phyloP scores from a whole-genome alignment of 2,329 filamentous ascomycete species.

The Fonsecaea multimorphosa region DNA sequence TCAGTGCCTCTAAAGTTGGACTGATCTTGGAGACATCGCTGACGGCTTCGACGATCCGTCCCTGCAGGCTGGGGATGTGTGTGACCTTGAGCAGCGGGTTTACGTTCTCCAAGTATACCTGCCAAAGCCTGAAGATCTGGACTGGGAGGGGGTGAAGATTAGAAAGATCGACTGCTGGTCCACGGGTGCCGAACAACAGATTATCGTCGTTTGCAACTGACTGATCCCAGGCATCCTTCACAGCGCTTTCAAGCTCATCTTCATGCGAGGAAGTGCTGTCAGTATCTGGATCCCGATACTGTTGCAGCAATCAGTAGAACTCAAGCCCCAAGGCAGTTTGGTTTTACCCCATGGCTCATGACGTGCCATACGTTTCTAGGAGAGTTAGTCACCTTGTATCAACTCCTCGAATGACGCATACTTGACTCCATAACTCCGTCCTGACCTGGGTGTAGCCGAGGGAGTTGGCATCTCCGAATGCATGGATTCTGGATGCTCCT shows the following conservation, averaged over 20 bases:
- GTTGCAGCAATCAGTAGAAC: constrained; percentile 37
- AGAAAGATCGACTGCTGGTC: constrained; percentile 52
- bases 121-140: constrained; percentile 63
- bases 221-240: constrained; percentile 57
- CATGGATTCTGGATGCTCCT: neutral
- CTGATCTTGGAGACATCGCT: constrained; percentile 61
- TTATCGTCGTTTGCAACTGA: constrained; percentile 52
- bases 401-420: constrained; percentile 36
- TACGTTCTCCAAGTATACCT: constrained; percentile 73
- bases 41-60: constrained; percentile 66
- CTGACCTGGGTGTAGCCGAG: constrained; percentile 39
- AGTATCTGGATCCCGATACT: constrained; percentile 40
- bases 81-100: constrained; percentile 72
- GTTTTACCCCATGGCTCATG: constrained; percentile 52
- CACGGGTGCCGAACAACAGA: constrained; percentile 60
- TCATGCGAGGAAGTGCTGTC: constrained; percentile 45
- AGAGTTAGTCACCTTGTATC: constrained; percentile 37
- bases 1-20: constrained; percentile 67
- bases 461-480: constrained; percentile 36
- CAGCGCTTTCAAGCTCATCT: constrained; percentile 44
- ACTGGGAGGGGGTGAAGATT: constrained; percentile 53
- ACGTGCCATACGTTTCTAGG: constrained; percentile 56
- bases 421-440: constrained; percentile 43
- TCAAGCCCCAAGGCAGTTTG: constrained; percentile 3
- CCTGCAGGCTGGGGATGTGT: constrained; percentile 69